Base-by-base conservation (phyloP, 257 asterid genomes). In the Ajuga chamaepitys region DNA sequence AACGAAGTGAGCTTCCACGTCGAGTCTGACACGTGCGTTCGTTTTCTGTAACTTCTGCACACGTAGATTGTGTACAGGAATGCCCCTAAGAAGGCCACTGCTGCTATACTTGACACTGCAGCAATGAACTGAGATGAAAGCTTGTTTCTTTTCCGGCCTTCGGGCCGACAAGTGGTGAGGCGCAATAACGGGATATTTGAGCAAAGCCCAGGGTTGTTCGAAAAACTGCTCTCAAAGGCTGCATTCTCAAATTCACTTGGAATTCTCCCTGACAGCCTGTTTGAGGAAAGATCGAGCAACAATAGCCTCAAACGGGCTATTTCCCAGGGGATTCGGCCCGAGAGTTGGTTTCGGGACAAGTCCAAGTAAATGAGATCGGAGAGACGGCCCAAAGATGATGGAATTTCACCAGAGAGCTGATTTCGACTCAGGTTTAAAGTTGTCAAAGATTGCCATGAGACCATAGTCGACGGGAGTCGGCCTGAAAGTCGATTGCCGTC, bases 1-100 rank as follows among this genome's bases (percentile, higher is more conserved):
- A 92, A 92, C 35, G 98, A 79, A 35, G 88, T 88, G 37, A 88
- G 70, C 60, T 88, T 85, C 95, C 97, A 92, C 0, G 78, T 81
- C 0, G 84, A 75, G 67, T 73, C 81, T 5, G 72, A 22, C 3
- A 37, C 65, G 5, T 70, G 70, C 60, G 71, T 82, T 65, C 67
- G 56, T 73, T 56, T 88, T 58, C 71, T 74, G 73, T 81, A 81
- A 28, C 75, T 68, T 73, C 81, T 77, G 64, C 75, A 62, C 46
- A 78, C 73, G 16, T 75, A 79, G 40, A 83, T 22, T 16, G 85
- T 60, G 69, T 81, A 88, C 5, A 83, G 12, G 40, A 74, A 13
- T 16, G 81, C 79, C 40, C 66, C 76, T 11, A 88, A 4, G 34
- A 82, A 58, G 2, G 83, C 74, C 3, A 80, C 72, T 13, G 68